Evolutionary conservation across 768 basidiomycete species (phyloP).

Genomic region (Suillus paluster): DNA sequence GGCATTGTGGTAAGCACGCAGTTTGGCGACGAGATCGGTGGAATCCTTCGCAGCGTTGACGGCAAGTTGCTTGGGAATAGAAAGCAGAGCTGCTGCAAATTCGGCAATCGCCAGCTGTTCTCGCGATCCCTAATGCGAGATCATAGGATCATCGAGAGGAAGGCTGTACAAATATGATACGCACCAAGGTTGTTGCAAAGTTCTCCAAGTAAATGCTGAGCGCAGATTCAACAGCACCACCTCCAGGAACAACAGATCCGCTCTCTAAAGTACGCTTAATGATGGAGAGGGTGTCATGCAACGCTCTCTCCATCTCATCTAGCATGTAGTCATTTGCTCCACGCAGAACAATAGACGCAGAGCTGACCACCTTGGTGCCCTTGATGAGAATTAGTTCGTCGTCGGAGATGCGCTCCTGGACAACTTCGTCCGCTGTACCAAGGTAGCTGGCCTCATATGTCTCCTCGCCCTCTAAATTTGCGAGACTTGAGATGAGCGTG

Average conservation of each 20-base stretch:
- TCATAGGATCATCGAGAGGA: conserved; percentile 5
- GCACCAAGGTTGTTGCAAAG: conserved; percentile 95
- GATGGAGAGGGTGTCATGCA: conserved; percentile 93
- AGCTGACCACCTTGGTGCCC: conserved; percentile 96
- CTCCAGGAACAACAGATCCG: conserved; percentile 94
- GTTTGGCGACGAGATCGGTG: conserved; percentile 94
- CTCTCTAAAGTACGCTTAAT: conserved; percentile 98
- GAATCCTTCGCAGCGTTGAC: conserved; percentile 99
- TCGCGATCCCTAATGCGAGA: conserved; percentile 77
- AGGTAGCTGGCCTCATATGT: conserved; percentile 92
- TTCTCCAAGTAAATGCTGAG: conserved; percentile 98
- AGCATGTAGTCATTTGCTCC: conserved; percentile 99
- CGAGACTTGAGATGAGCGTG: conserved; percentile 88
- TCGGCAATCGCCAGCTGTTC: conserved; percentile 99
- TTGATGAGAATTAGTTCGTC: conserved; percentile 98
- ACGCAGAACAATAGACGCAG: conserved; percentile 88
- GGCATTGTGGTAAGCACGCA: conserved; percentile 95
- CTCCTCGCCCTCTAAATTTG: conserved; percentile 97
- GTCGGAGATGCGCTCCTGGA: conserved; percentile 97
- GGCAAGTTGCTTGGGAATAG: conserved; percentile 96
- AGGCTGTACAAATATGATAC: conserved; percentile 30
- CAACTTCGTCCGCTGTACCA: conserved; percentile 93
- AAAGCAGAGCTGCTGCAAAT: conserved; percentile 88
- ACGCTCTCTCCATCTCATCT: conserved; percentile 97
- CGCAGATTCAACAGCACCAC: conserved; percentile 96